These are phyloP conservation scores for Claviceps fusiformis DNA, from an alignment of 2,329 filamentous ascomycete species.

Conservation along the genomic window DNA sequence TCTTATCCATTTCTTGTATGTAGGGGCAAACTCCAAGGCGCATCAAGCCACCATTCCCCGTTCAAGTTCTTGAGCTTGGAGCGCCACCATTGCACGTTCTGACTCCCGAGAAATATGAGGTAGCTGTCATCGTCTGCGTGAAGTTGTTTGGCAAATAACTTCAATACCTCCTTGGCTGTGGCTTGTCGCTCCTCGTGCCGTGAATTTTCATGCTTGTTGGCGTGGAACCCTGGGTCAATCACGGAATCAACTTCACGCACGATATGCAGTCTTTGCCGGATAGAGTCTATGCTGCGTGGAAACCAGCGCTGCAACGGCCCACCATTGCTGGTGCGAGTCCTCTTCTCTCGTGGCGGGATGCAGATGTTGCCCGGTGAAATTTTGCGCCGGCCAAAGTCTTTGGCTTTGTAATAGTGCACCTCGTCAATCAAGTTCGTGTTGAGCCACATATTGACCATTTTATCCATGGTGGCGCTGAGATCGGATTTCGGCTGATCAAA, in stretches of 20 bases:
- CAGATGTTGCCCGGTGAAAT: constrained; percentile 3
- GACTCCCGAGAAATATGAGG: constrained; percentile 13
- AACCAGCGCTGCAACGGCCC: constrained; percentile 12
- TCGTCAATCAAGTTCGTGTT: constrained; percentile 16
- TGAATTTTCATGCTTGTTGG: constrained; percentile 12
- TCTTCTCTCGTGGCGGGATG: constrained; percentile 10
- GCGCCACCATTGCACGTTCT: constrained; percentile 15
- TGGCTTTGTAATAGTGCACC: constrained; percentile 16
- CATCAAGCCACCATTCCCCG: constrained; percentile 16
- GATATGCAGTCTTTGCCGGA: constrained; percentile 15
- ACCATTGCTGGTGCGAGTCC: constrained; percentile 10
- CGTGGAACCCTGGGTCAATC: constrained; percentile 14
- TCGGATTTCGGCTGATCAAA: constrained; percentile 9
- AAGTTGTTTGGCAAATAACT: constrained; percentile 10
- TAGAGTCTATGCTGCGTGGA: constrained; percentile 10
- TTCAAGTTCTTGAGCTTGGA: constrained; percentile 12
- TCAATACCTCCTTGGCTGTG: constrained; percentile 10
- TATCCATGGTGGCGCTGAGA: constrained; percentile 12
- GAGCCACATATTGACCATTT: constrained; percentile 16
- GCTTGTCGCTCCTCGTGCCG: constrained; percentile 10
- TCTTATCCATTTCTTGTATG: constrained; percentile 7
- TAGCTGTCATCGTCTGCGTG: constrained; percentile 12
- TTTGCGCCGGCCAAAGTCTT: constrained; percentile 14
- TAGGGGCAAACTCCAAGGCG: constrained; percentile 14
- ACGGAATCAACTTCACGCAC: constrained; percentile 14